These are phyloP conservation scores for Colletotrichum lini DNA, from an alignment of 2,329 filamentous ascomycete species.

Conservation along the genomic window DNA sequence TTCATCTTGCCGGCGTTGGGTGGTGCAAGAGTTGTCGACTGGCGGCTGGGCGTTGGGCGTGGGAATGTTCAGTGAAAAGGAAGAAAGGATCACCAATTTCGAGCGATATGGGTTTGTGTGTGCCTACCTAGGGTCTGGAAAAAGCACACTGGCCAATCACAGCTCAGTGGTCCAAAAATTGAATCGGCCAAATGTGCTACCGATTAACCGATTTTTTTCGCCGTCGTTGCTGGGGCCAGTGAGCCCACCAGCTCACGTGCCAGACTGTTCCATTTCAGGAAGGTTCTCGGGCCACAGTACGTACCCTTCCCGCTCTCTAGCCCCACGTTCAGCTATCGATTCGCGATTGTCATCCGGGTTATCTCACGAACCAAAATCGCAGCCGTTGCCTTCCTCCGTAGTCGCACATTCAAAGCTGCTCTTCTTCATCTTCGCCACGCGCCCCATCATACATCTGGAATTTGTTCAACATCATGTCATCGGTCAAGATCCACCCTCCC, in stretches of 20 bases:
- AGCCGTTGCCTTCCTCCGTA: background rate
- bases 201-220: conserved; percentile 1
- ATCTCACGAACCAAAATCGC: background rate
- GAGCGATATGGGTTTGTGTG: conserved; percentile 55
- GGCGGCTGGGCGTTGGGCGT: conserved; percentile 54
- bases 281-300: background rate
- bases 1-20: conserved; percentile 64
- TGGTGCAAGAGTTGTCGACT: conserved; percentile 63
- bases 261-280: background rate
- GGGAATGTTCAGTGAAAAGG: conserved; percentile 49
- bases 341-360: background rate
- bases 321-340: background rate
- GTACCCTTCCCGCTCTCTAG: background rate
- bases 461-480: conserved; percentile 49
- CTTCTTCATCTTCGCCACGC: background rate
- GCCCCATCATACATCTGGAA: background rate
- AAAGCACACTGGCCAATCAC: conserved; percentile 52
- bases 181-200: conserved; percentile 17
- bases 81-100: conserved; percentile 47
- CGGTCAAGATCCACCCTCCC: conserved; percentile 59
- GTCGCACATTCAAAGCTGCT: background rate
- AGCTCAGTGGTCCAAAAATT: background rate
- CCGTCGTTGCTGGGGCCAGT: background rate
- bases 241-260: conserved; percentile 31
- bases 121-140: conserved; percentile 53